These are phyloP conservation scores for Funneliformis caledonium DNA, from an alignment of 371 early-diverging fungal species.

Conservation along the genomic window DNA sequence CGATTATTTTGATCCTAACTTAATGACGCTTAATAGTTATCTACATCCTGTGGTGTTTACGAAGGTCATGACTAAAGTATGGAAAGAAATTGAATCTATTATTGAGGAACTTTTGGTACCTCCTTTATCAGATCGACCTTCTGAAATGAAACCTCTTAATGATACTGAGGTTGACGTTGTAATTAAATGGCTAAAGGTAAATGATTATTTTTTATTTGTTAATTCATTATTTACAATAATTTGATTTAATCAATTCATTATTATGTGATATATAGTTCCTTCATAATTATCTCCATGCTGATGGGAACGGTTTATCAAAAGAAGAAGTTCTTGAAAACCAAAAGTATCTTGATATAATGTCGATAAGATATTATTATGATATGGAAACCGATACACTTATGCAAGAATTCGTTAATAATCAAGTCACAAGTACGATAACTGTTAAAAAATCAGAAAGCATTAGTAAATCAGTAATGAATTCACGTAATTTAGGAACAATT, in stretches of 20 bases:
- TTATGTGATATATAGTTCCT: constrained; percentile 58
- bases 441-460: constrained; percentile 47
- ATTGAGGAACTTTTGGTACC: constrained; percentile 81
- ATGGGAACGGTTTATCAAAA: constrained; percentile 75
- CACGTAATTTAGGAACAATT: constrained; percentile 41
- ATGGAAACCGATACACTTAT: constrained; percentile 64
- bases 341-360: constrained; percentile 72
- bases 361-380: constrained; percentile 67
- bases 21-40: constrained; percentile 75
- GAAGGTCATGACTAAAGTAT: constrained; percentile 78
- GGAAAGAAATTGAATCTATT: constrained; percentile 82
- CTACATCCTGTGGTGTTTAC: constrained; percentile 82
- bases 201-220: neutral
- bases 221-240: neutral
- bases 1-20: constrained; percentile 87
- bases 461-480: constrained; percentile 41
- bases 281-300: constrained; percentile 85
- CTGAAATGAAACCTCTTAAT: constrained; percentile 66
- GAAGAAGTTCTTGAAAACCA: constrained; percentile 72
- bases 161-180: constrained; percentile 77
- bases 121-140: constrained; percentile 71
- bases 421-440: constrained; percentile 52
- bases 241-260: neutral
- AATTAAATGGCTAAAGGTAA: constrained; percentile 72
- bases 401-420: constrained; percentile 56